Evolutionary conservation across 2,329 filamentous ascomycete species (phyloP).

Genomic region (Westerdykella sp.): DNA sequence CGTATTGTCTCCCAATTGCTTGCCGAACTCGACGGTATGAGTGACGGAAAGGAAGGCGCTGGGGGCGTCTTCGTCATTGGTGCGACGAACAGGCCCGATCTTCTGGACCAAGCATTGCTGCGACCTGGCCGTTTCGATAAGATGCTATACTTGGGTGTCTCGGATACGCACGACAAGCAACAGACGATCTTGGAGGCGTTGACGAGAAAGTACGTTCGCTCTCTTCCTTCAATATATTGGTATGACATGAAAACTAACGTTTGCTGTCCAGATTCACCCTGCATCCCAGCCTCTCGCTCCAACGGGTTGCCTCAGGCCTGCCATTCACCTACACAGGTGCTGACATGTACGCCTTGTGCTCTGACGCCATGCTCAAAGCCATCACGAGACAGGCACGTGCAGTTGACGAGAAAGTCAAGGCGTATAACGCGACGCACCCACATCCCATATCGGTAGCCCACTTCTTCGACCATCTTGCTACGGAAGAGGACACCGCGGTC

Average conservation of each 20-base stretch:
- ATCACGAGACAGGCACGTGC: constrained; percentile 81
- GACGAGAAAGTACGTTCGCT: constrained; percentile 71
- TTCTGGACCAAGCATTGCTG: constrained; percentile 83
- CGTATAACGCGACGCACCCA: constrained; percentile 51
- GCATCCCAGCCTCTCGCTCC: constrained; percentile 69
- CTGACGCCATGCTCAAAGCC: constrained; percentile 97
- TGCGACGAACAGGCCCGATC: constrained; percentile 88
- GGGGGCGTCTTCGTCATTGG: constrained; percentile 95
- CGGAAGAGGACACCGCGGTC: constrained; percentile 74
- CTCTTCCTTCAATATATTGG: constrained; percentile 1
- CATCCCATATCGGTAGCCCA: constrained; percentile 72
- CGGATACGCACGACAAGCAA: constrained; percentile 95
- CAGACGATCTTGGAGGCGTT: constrained; percentile 88
- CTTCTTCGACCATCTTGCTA: constrained; percentile 91
- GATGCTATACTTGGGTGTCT: constrained; percentile 95
- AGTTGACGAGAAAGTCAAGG: constrained; percentile 76
- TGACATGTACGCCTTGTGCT: constrained; percentile 94
- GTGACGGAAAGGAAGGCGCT: constrained; percentile 69
- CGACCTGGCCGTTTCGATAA: constrained; percentile 93
- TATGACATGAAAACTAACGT: constrained; percentile 1
- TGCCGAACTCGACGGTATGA: constrained; percentile 96
- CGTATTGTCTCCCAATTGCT: constrained; percentile 91
- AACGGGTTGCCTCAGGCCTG: constrained; percentile 65
- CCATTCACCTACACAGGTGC: constrained; percentile 97
- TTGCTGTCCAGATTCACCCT: constrained; percentile 66